phyloP scores from a whole-genome alignment of 371 early-diverging fungal species.

The Mucor piriformis region DNA sequence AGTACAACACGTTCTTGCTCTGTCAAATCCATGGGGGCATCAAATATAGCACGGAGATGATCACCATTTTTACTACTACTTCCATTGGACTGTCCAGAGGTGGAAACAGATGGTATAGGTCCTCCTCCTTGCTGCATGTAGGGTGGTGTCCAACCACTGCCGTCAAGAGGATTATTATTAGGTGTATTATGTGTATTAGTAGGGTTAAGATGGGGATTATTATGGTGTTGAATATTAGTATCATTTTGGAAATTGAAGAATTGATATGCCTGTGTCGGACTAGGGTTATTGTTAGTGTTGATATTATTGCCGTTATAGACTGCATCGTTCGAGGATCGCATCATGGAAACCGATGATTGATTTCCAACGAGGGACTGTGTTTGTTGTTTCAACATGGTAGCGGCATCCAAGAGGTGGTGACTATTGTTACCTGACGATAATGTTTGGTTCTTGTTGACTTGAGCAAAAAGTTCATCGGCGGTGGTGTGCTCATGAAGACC shows the following conservation, averaged over 20 bases:
- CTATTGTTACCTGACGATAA: slow-evolving; percentile 3
- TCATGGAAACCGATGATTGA: slow-evolving; percentile 9
- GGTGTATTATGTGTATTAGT: background rate
- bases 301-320: slow-evolving; percentile 3
- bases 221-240: background rate
- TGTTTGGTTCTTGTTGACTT: slow-evolving; percentile 4
- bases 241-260: slow-evolving; percentile 18
- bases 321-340: slow-evolving; percentile 6
- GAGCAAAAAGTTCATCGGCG: slow-evolving; percentile 7
- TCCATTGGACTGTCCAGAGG: slow-evolving; percentile 28
- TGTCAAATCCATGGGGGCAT: slow-evolving; percentile 27
- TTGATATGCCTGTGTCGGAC: slow-evolving; percentile 13
- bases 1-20: slow-evolving; percentile 20
- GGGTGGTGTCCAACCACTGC: slow-evolving; percentile 8
- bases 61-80: slow-evolving; percentile 22
- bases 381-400: slow-evolving; percentile 4
- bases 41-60: slow-evolving; percentile 49
- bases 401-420: background rate
- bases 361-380: slow-evolving; percentile 2
- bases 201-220: background rate
- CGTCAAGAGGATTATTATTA: slow-evolving; percentile 7
- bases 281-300: slow-evolving; percentile 1
- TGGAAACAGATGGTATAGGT: slow-evolving; percentile 30
- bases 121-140: slow-evolving; percentile 5
- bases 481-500: slow-evolving; percentile 4